A percentile compares a stretch with the other conserved stretches of the same genome.
phyloP scores from a whole-genome alignment of 768 basidiomycete species.

The Leucosporidium yakuticum region DNA sequence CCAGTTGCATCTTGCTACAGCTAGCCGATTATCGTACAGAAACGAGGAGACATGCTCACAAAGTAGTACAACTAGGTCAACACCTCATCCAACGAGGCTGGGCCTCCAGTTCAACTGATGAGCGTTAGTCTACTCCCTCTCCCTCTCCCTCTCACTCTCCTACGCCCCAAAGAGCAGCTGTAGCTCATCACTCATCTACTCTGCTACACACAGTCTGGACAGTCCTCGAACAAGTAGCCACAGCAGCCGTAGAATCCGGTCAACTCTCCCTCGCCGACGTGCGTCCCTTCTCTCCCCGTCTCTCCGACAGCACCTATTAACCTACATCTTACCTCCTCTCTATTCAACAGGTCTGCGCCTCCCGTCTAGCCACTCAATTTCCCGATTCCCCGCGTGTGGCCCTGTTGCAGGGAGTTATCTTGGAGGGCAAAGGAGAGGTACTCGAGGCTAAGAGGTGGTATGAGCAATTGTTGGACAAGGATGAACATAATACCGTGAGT shows the following conservation, averaged over 20 bases:
- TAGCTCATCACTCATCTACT: background rate
- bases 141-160: constrained; percentile 20
- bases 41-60: constrained; percentile 48
- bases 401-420: constrained; percentile 66
- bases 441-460: constrained; percentile 61
- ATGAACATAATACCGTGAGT: constrained; percentile 67
- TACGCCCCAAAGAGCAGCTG: constrained; percentile 13
- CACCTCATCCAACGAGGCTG: constrained; percentile 52
- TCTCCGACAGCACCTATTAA: background rate
- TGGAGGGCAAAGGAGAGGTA: constrained; percentile 62
- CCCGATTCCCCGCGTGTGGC: constrained; percentile 73
- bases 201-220: constrained; percentile 59
- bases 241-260: constrained; percentile 72
- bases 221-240: constrained; percentile 69
- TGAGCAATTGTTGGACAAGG: constrained; percentile 55
- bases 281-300: constrained; percentile 39
- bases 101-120: constrained; percentile 52
- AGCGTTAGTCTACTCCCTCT: constrained; percentile 47
- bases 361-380: constrained; percentile 60
- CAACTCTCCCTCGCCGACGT: constrained; percentile 70
- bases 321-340: constrained; percentile 35
- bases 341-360: constrained; percentile 55
- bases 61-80: constrained; percentile 55
- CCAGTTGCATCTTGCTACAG: constrained; percentile 12
- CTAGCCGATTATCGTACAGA: constrained; percentile 22